Evolutionary conservation across 345 rosid species (phyloP).

Genomic region (Populus ilicifolia): DNA sequence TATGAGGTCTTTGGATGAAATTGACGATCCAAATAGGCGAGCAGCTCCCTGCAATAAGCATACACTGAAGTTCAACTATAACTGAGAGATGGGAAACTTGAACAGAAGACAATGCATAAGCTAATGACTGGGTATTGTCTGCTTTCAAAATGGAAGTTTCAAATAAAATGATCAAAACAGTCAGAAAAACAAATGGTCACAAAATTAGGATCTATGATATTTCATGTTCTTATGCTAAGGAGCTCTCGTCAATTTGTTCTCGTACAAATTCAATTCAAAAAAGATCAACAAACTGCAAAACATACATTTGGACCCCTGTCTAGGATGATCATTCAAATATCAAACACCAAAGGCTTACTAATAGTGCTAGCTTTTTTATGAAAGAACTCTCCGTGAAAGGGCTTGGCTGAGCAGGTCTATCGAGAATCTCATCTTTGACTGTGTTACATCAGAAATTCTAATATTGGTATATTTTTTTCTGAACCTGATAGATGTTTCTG

Average conservation of each 20-base stretch:
- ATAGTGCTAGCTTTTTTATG: background rate
- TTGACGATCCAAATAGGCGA: slow-evolving; percentile 83
- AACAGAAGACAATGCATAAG: background rate
- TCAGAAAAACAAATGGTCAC: background rate
- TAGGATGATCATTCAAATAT: background rate
- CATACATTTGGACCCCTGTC: background rate
- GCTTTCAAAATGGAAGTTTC: background rate
- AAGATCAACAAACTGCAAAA: background rate
- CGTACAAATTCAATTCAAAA: background rate
- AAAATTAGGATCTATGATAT: background rate
- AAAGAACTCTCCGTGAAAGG: background rate
- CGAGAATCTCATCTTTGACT: background rate
- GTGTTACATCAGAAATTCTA: background rate
- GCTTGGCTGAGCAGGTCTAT: background rate
- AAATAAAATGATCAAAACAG: background rate
- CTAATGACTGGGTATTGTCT: background rate
- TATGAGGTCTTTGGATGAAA: slow-evolving; percentile 70
- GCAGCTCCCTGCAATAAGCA: slow-evolving; percentile 79
- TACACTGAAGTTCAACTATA: background rate
- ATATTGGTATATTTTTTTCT: background rate
- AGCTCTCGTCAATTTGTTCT: background rate
- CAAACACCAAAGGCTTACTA: background rate
- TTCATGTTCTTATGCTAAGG: background rate
- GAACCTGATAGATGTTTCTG: background rate
- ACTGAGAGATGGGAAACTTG: background rate